A percentile compares a stretch with the other conserved stretches of the same genome.
Evolutionary conservation across 352 stramenopile species (phyloP).

Genomic region (Phytophthora hibernalis): DNA sequence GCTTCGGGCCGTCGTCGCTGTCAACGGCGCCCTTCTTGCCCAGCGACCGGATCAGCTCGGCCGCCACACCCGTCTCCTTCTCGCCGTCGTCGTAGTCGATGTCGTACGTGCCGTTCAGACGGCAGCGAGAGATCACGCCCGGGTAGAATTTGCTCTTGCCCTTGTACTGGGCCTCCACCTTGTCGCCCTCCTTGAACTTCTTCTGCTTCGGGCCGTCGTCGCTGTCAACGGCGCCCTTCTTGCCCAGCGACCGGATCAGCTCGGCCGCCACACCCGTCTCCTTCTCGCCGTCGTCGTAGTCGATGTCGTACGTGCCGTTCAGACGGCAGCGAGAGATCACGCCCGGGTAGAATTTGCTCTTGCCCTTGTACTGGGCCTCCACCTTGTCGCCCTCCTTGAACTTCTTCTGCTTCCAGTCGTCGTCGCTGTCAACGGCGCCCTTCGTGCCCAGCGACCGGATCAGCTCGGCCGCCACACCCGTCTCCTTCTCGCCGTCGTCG

Average conservation of each 20-base stretch:
- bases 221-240: constrained; percentile 17
- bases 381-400: constrained; percentile 26
- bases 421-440: constrained; percentile 15
- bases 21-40: constrained; percentile 17
- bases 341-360: constrained; percentile 24
- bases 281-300: constrained; percentile 26
- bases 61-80: constrained; percentile 25
- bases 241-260: constrained; percentile 15
- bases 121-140: constrained; percentile 22
- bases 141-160: constrained; percentile 27
- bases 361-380: constrained; percentile 27
- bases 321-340: constrained; percentile 24
- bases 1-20: constrained; percentile 23
- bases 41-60: constrained; percentile 17
- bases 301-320: constrained; percentile 26
- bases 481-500: constrained; percentile 25
- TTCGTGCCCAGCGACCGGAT: constrained; percentile 18
- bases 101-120: constrained; percentile 24
- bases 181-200: constrained; percentile 26
- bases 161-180: constrained; percentile 28
- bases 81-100: constrained; percentile 26
- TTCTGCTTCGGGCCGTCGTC: constrained; percentile 22
- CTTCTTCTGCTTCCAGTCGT: constrained; percentile 21
- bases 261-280: constrained; percentile 25
- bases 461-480: constrained; percentile 23